Base-by-base conservation (phyloP, 306 rosid species). In the Glycine latifolia region DNA sequence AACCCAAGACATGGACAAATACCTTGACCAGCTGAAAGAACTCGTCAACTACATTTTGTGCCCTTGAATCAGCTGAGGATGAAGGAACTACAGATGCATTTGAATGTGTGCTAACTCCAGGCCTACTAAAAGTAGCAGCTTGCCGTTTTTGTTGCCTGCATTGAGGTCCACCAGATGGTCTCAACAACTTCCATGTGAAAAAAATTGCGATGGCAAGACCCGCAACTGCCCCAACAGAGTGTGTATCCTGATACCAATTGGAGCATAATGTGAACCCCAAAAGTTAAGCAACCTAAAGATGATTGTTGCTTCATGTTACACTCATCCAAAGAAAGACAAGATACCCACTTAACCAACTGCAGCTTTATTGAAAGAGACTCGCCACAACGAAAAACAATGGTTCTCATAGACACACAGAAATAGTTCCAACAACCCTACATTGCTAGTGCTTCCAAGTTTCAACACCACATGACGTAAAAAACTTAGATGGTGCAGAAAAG, bases 111-210 rank as follows among this genome's bases (percentile, higher is more conserved):
- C 54, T 81, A 54, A 47, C 69, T 67, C 84, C 89, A 77, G 94
- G 88, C 59, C 84, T 86, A 87, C 88, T 50, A 44, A 94, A 62
- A 14, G 86, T 63, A 69, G 85, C 67, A 58, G 87, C 69, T 85
- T 80, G 97, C 74, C 90, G 85, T 79, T 93, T 93, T 11, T 81
- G 90, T 81, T 85, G 94, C 88, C 97, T 87, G 48, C 74, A 86
- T 46, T 81, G 94, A 73, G 93, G 71, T 39, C 13, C 88, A 79
- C 85, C 58, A 11, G 97, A 94, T n/a, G 94, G 76, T 80, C 92
- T 93, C 78, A 91, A 82, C 69, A 91, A 84, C 84, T 91, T 87
- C 97, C 97, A 93, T 49, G 97, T 85, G 89, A 93, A 91, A 43
- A 87, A 81, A 60, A 93, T 84, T 3, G 94, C 97, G 48, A 93